Base-by-base conservation (phyloP, 805 yeast genomes). In the Zygotorulaspora danielsina region DNA sequence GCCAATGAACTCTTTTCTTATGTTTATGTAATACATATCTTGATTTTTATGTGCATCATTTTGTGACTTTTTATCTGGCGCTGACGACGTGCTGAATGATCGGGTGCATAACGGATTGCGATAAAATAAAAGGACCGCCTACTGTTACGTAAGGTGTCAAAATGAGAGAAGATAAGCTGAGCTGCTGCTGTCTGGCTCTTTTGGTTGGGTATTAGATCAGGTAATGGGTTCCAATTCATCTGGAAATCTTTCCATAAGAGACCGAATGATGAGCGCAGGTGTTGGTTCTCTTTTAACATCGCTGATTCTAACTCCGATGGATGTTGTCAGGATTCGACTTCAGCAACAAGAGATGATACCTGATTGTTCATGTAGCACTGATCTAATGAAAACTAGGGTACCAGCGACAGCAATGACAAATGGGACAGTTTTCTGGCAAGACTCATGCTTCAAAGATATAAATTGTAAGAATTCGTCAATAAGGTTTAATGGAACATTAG, bases 221-320 rank as follows among this genome's bases (percentile, higher is more conserved):
- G 31, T 19, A n/a, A 39, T 39, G 43, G 35, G 39, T 24, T 21
- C 22, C 19, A 34, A 38, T 17, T 33, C 42, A 11, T 19, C 34
- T 24, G 40, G 34, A 19, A 36, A 34, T 15, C 34, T 57, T 34
- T 34, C 50, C 5, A 50, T 76, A 18, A 48, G 65, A 3, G 86
- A 84, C 53, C 61, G 88, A 35, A 82, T 84, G 89, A 59, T 80
- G 22, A 80, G 89, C 51, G 93, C 94, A 0, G 79, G 87, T 50
- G 69, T 78, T 32, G 94, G 94, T 0, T 81, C 90, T 0, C 53
- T 84, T 5, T 51, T 84, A 15, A 84, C 90, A 2, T 82, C 90
- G 0, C 50, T 81, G 25, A 79, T 81, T 28, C 78, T 84, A 22
- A 84, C 93, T 1, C 94, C 94, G 1, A 54, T 84, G 61, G 94